A percentile compares a stretch with the other conserved stretches of the same genome.
Evolutionary conservation across 305 asterid species (phyloP).

Genomic region (Fraxinus floribunda): DNA sequence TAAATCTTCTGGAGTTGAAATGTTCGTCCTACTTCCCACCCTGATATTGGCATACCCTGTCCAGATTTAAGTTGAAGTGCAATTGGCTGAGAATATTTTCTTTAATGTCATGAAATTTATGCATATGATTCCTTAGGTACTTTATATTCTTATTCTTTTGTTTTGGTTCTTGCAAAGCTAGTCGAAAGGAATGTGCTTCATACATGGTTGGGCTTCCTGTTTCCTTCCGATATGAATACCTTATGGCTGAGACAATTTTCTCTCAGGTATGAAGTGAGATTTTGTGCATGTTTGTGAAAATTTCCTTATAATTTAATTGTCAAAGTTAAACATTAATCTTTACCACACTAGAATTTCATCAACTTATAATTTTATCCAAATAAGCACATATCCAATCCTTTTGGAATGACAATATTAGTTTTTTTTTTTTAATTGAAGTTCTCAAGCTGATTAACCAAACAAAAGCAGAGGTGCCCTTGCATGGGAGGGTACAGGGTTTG

Average conservation of each 20-base stretch:
- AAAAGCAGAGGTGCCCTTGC: not conserved
- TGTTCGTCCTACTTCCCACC: not conserved
- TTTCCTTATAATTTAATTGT: not conserved
- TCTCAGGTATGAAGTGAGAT: conserved; percentile 69
- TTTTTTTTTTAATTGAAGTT: not conserved
- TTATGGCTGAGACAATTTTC: conserved; percentile 98
- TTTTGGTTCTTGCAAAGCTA: conserved; percentile 85
- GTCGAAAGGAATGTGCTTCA: conserved; percentile 99
- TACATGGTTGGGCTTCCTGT: conserved; percentile 98
- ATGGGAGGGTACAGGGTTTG: not conserved
- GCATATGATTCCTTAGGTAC: conserved; percentile 7
- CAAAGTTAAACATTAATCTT: not conserved
- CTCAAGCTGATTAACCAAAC: conserved; percentile 11
- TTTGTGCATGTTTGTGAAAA: not conserved
- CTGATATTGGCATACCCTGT: not conserved
- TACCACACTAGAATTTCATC: not conserved
- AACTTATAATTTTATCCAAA: not conserved
- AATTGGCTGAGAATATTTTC: not conserved
- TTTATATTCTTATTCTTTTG: conserved; percentile 38
- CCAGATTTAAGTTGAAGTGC: not conserved
- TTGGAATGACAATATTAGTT: not conserved
- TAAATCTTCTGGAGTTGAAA: not conserved
- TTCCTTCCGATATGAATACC: conserved; percentile 93
- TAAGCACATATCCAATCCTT: not conserved
- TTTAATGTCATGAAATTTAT: not conserved